Evolutionary conservation across 768 basidiomycete genomes (phyloP).

Genomic region (Rhodotorula graminis): DNA sequence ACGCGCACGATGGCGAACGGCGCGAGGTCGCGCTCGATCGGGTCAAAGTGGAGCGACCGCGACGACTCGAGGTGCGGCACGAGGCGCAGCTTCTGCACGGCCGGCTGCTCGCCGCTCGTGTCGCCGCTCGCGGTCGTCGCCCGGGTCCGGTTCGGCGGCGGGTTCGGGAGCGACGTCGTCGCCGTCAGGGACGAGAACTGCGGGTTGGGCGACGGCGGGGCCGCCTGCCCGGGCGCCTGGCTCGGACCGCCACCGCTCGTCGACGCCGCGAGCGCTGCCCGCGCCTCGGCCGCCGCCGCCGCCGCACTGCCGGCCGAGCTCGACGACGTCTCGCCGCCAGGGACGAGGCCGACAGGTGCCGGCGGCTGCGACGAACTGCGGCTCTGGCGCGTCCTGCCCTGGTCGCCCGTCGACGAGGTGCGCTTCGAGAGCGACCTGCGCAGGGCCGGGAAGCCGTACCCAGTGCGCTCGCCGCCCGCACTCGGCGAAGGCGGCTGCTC

Average conservation of each 20-base stretch:
- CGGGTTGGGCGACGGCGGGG: not conserved
- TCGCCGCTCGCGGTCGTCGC: not conserved
- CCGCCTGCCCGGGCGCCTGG: not conserved
- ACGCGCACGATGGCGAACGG: constrained; percentile 74
- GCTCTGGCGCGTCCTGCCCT: not conserved
- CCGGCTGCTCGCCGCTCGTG: not conserved
- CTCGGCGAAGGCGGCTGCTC: constrained; percentile 31
- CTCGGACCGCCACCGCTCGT: not conserved
- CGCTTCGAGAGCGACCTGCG: constrained; percentile 28
- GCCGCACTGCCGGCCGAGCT: not conserved
- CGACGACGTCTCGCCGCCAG: not conserved
- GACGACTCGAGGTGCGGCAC: constrained; percentile 91
- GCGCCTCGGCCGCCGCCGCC: not conserved
- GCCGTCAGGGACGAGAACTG: constrained; percentile 8
- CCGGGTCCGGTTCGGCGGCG: constrained; percentile 10
- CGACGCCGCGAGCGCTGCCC: too few species aligned
- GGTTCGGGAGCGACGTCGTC: constrained; percentile 10
- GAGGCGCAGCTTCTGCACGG: constrained; percentile 74
- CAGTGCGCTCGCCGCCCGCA: not conserved
- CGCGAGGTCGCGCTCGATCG: constrained; percentile 77
- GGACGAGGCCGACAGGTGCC: not conserved
- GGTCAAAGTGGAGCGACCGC: constrained; percentile 83
- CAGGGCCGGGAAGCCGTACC: constrained; percentile 37
- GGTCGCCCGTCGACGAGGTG: not conserved
- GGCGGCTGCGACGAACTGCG: constrained; percentile 36